Evolutionary conservation across 768 basidiomycete species (phyloP).

Genomic region (Trametes maxima): DNA sequence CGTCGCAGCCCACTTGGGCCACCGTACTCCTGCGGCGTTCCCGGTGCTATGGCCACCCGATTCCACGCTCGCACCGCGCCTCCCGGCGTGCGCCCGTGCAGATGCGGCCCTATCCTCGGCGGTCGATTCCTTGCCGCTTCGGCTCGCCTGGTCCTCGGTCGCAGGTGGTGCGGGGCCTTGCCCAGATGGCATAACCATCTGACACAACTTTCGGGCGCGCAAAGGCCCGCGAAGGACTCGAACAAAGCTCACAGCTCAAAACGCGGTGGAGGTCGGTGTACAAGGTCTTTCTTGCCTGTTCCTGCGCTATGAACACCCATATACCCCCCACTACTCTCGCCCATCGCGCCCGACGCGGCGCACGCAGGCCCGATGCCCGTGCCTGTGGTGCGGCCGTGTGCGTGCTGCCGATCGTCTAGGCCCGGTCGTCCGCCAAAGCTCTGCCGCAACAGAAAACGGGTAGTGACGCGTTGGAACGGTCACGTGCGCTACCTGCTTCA

Average conservation of each 20-base stretch:
- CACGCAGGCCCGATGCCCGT: neutral
- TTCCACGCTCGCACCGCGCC: conserved; percentile 15
- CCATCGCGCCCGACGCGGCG: neutral
- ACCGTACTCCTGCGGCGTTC: neutral
- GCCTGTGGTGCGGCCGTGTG: neutral
- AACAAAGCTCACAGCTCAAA: neutral
- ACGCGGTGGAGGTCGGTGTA: conserved; percentile 4
- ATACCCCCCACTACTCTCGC: neutral
- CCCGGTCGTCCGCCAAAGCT: neutral
- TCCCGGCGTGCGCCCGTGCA: conserved; percentile 7
- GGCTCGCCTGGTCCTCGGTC: neutral
- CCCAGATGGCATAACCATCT: neutral
- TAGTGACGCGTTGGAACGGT: conserved; percentile 23
- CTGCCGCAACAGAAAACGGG: conserved; percentile 5
- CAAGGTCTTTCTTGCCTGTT: neutral
- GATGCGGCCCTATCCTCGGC: conserved; percentile 5
- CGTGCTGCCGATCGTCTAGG: conserved; percentile 1
- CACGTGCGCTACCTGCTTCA: conserved; percentile 11
- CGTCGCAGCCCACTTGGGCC: neutral
- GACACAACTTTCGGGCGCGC: neutral
- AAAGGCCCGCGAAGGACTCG: no score
- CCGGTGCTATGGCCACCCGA: neutral
- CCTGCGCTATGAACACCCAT: neutral
- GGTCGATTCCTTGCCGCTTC: neutral
- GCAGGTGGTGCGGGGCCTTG: neutral